phyloP scores from a whole-genome alignment of 2,329 filamentous ascomycete species.

The Claviceps cyperi region DNA sequence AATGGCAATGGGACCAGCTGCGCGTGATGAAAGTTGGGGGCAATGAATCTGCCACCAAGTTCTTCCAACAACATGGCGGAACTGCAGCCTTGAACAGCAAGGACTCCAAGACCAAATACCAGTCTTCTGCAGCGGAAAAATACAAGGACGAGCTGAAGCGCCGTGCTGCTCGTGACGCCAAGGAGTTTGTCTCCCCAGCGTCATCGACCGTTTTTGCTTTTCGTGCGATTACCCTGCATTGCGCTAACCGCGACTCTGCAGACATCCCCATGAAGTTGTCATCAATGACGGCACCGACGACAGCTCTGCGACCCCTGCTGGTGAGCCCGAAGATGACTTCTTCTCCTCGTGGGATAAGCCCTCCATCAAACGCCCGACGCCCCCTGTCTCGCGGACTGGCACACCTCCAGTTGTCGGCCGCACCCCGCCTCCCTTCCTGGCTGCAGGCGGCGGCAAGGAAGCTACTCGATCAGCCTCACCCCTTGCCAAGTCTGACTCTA shows the following conservation, averaged over 20 bases:
- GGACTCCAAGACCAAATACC: slow-evolving; percentile 93
- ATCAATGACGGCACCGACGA: slow-evolving; percentile 63
- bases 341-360: slow-evolving; percentile 99
- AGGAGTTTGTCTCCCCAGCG: slow-evolving; percentile 47
- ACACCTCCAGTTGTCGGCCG: slow-evolving; percentile 73
- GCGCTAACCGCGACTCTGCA: slow-evolving; percentile 24
- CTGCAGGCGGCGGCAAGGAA: slow-evolving; percentile 52
- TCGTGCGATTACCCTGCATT: background rate
- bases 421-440: slow-evolving; percentile 82
- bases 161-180: slow-evolving; percentile 67
- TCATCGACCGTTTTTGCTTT: background rate
- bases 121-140: slow-evolving; percentile 80
- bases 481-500: slow-evolving; percentile 46
- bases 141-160: slow-evolving; percentile 95
- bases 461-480: slow-evolving; percentile 71
- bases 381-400: slow-evolving; percentile 76
- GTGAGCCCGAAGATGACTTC: slow-evolving; percentile 86
- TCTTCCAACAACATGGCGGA: slow-evolving; percentile 92
- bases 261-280: slow-evolving; percentile 72
- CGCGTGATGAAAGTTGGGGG: slow-evolving; percentile 96
- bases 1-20: slow-evolving; percentile 99
- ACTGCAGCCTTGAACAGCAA: slow-evolving; percentile 91
- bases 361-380: slow-evolving; percentile 87
- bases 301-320: slow-evolving; percentile 60
- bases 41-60: slow-evolving; percentile 96